Base-by-base conservation (phyloP, 2,329 filamentous ascomycete genomes). In the Sporothrix dimorphospora region DNA sequence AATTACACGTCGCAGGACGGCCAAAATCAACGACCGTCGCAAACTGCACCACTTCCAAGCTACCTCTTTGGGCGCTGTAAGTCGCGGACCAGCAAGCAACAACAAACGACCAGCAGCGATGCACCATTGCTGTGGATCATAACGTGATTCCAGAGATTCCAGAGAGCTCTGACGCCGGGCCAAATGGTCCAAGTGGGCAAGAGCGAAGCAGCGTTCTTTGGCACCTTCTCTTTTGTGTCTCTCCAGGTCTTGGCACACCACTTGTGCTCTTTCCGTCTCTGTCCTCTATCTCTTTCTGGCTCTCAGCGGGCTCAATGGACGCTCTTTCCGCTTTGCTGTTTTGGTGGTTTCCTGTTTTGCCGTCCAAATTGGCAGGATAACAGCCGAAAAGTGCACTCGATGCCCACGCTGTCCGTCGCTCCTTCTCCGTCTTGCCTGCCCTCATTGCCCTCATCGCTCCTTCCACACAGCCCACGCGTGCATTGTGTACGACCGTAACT, bases 31-130 rank as follows among this genome's bases (percentile, higher is more conserved):
- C 63, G 16, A 63, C 59, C 24, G 27, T 3, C n/a, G 53, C 40
- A 24, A 38, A 14, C 16, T 34, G 12, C 38, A 19, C 42, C 16
- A 27, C 42, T 8, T 27, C 9, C 42, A 24, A 71, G 70, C 63
- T 71, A 40, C 63, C 63, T 68, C 51, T 59, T 71, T 68, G 63
- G 70, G 59, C 21, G 7, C 59, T 68, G 34, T 34, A 51, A 61
- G 51, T 27, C n/a, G 30, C 49, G n/a, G 4, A 7, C 49, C 34
- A 34, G 6, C 30, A 34, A 34, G n/a, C n/a, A n/a, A n/a, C n/a
- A n/a, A 63, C 38, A 12, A 8, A n/a, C 38, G 27, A 65, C 27
- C 38, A 27, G 38, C 38, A 65, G 14, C 59, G 38, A 45, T 68
- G 11, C 65, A 51, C 47, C 45, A 68, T 51, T 30, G n/a, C 45